Percentiles rank a stretch among this genome's conserved stretches.
Evolutionary conservation across 371 early-diverging fungal species (phyloP).

Genomic region (Mortierella sp.): DNA sequence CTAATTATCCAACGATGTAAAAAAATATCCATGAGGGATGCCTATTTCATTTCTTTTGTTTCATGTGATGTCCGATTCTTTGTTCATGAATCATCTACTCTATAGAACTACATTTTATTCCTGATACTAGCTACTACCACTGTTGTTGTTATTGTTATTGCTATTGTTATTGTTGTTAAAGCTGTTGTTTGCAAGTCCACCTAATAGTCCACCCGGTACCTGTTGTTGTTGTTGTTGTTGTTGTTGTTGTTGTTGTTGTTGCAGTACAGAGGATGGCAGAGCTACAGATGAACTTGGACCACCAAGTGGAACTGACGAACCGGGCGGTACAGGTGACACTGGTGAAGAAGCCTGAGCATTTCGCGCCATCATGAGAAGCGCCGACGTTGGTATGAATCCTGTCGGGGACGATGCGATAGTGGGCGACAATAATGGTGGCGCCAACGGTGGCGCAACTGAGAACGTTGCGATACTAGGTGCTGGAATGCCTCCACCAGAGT

Average conservation of each 20-base stretch:
- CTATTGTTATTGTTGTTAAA: conserved; percentile 5
- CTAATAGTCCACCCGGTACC: neutral
- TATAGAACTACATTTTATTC: no score
- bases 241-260: conserved; percentile 12
- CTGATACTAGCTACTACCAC: neutral
- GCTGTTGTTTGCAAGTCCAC: neutral
- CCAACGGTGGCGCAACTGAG: conserved; percentile 9
- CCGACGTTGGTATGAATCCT: conserved; percentile 26
- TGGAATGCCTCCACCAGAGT: neutral
- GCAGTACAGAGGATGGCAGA: neutral
- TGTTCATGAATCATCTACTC: no score
- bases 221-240: neutral
- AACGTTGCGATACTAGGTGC: neutral
- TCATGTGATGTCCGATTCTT: no score
- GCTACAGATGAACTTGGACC: conserved; percentile 4
- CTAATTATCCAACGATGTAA: neutral
- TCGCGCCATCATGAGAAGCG: conserved; percentile 18
- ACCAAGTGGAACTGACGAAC: neutral
- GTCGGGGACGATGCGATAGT: conserved; percentile 22
- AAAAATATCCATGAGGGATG: neutral
- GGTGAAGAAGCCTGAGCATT: conserved; percentile 19
- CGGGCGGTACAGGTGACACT: neutral
- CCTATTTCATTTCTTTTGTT: neutral
- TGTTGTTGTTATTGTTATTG: neutral
- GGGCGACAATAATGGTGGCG: conserved; percentile 15